Percentiles rank a stretch among this genome's conserved stretches.
These are phyloP conservation scores for Olyra latifolia DNA, from an alignment of 176 grass and related monocot genomes.

Conservation along the genomic window DNA sequence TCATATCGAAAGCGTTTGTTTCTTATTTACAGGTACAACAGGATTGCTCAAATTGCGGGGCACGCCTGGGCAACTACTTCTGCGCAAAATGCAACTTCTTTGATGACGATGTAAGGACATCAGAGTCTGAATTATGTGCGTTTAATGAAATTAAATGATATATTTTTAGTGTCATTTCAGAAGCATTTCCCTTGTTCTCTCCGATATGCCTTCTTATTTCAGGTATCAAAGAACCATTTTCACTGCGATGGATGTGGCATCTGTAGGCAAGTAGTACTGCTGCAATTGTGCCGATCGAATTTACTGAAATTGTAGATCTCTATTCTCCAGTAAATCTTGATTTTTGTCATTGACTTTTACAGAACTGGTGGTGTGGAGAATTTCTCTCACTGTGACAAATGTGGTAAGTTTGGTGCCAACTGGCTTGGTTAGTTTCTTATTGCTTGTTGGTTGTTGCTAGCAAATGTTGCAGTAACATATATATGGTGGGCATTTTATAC, in stretches of 20 bases:
- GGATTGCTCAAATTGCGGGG: conserved; percentile 60
- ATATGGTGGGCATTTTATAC: conserved; percentile 3
- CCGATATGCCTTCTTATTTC: conserved; percentile 15
- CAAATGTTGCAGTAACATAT: neutral
- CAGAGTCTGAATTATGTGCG: neutral
- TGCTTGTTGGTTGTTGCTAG: neutral
- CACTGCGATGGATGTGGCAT: conserved; percentile 80
- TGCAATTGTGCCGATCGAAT: neutral
- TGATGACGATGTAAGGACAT: conserved; percentile 65
- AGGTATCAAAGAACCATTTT: conserved; percentile 70
- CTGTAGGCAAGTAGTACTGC: conserved; percentile 50
- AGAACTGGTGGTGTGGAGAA: conserved; percentile 68
- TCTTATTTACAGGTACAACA: conserved; percentile 45
- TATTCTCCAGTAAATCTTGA: neutral
- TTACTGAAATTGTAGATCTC: neutral
- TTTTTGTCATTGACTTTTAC: neutral
- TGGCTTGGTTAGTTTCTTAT: neutral
- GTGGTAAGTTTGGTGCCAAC: conserved; percentile 29
- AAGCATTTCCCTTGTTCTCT: conserved; percentile 15
- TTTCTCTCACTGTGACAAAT: conserved; percentile 67
- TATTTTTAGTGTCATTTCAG: neutral
- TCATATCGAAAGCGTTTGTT: neutral
- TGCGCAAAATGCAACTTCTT: conserved; percentile 75
- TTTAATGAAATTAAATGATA: neutral
- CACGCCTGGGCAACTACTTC: conserved; percentile 69